Conservation (phyloP, 75 land plant species). For the Selaginella moellendorffii region DNA sequence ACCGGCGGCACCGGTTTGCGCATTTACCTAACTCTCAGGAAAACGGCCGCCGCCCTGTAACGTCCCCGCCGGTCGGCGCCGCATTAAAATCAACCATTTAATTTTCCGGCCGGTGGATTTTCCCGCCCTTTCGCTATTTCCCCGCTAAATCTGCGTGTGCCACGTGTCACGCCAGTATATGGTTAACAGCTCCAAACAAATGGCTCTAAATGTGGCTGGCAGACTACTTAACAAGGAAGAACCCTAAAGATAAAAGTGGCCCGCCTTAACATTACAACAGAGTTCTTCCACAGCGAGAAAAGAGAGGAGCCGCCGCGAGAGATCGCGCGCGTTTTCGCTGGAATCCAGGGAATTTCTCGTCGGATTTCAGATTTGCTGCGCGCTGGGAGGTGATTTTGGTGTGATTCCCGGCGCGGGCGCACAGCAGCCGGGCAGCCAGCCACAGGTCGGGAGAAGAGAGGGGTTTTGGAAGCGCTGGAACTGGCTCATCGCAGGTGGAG, state of each 20-base stretch:
- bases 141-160: background rate
- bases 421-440: too few relatives aligned
- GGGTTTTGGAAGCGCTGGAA: background rate
- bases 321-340: too few relatives aligned
- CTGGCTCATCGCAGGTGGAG: background rate
- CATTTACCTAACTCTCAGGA: background rate
- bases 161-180: background rate
- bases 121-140: background rate
- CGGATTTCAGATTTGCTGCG: too few relatives aligned
- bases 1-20: background rate
- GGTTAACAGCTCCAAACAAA: too few relatives aligned
- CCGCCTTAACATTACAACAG: background rate
- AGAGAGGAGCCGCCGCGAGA: too few relatives aligned
- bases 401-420: too few relatives aligned
- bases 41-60: conserved; percentile 1
- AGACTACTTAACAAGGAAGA: too few relatives aligned
- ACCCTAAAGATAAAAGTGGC: background rate
- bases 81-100: background rate
- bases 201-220: too few relatives aligned
- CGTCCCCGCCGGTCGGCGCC: too few relatives aligned
- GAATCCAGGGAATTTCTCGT: too few relatives aligned
- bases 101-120: background rate
- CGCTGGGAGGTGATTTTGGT: too few relatives aligned
- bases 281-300: background rate
- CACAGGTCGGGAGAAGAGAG: too few relatives aligned